These are phyloP conservation scores for Penicilliopsis zonata DNA, from an alignment of 495 filamentous ascomycete genomes.

Conservation along the genomic window DNA sequence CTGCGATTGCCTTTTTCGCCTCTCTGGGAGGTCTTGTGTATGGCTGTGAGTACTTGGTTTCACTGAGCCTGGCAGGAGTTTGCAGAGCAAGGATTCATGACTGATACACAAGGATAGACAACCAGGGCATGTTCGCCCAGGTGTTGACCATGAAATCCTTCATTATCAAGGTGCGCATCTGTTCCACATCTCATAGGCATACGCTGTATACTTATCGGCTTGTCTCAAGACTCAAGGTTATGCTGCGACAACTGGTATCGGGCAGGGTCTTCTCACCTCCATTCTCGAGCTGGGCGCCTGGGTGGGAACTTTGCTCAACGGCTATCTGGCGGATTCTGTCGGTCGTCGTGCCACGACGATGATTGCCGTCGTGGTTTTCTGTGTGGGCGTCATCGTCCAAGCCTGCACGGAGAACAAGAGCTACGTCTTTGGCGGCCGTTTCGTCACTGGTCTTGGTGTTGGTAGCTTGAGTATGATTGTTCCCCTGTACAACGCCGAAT, in stretches of 20 bases:
- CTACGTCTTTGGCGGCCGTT: constrained; percentile 64
- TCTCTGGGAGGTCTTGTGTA: constrained; percentile 26
- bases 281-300: constrained; percentile 79
- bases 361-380: constrained; percentile 56
- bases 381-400: constrained; percentile 65
- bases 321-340: constrained; percentile 61
- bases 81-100: neutral
- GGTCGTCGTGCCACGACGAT: constrained; percentile 65
- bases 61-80: neutral
- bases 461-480: constrained; percentile 35
- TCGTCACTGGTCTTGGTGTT: constrained; percentile 48
- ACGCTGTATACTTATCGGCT: too few species aligned
- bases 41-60: constrained; percentile 14
- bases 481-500: constrained; percentile 51
- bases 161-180: constrained; percentile 11
- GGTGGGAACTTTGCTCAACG: constrained; percentile 63
- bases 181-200: neutral
- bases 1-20: constrained; percentile 20
- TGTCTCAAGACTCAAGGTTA: constrained; percentile 22
- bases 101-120: constrained; percentile 14
- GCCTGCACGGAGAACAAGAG: constrained; percentile 43
- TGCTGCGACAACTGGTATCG: constrained; percentile 35
- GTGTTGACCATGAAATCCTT: constrained; percentile 23
- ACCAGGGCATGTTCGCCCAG: constrained; percentile 28
- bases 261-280: constrained; percentile 53